Evolutionary conservation across 768 basidiomycete genomes (phyloP).

Genomic region (Termitomyces sp.): DNA sequence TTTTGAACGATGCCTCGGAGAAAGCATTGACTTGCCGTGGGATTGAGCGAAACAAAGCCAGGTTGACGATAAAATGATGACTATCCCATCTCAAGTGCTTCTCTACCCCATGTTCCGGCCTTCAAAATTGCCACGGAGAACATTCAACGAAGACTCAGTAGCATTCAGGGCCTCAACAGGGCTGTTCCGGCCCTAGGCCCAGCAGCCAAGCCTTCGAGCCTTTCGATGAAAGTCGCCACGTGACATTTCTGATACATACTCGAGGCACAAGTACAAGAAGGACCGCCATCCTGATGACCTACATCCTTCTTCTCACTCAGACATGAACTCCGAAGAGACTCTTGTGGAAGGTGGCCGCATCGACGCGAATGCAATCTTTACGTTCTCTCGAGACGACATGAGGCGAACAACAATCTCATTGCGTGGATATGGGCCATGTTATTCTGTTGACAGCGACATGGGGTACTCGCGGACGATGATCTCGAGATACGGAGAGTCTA

Average conservation of each 20-base stretch:
- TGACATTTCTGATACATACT: not conserved
- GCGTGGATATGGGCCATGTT: slow-evolving; percentile 13
- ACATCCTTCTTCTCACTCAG: not conserved
- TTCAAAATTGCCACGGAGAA: not conserved
- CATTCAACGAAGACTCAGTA: not conserved
- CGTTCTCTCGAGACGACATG: slow-evolving; percentile 15
- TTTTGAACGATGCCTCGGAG: not conserved
- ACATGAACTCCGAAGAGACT: slow-evolving; percentile 15
- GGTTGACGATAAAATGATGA: not conserved
- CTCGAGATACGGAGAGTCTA: slow-evolving; percentile 11
- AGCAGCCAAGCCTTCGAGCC: not conserved
- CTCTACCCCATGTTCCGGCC: not conserved
- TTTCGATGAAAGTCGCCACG: slow-evolving; percentile 1
- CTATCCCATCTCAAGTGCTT: not conserved
- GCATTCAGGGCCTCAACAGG: not conserved
- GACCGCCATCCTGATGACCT: not conserved
- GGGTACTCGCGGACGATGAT: slow-evolving; percentile 11
- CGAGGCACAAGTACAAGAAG: not conserved
- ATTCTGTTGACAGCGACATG: slow-evolving; percentile 13
- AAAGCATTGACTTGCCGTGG: not conserved
- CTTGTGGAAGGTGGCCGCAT: slow-evolving; percentile 12
- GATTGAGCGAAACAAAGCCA: not conserved
- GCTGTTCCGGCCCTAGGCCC: not conserved
- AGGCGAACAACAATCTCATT: slow-evolving; percentile 13
- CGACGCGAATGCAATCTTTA: slow-evolving; percentile 12